Base-by-base conservation (phyloP, 139 green algal species). In the Trebouxia sp. region DNA sequence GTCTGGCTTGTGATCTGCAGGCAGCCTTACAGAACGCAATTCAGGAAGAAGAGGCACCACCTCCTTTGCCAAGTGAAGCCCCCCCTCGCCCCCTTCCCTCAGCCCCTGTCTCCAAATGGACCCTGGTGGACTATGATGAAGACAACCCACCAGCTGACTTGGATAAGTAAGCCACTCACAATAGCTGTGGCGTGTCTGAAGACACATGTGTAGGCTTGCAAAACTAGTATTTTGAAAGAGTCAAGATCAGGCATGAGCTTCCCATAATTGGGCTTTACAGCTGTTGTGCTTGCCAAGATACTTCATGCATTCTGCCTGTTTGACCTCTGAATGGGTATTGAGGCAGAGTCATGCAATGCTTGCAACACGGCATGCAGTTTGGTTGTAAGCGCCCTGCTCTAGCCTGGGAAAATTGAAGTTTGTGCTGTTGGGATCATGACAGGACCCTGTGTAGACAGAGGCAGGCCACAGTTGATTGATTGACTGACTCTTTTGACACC, bases 121-220 rank as follows among this genome's bases (percentile, higher is more conserved):
- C 88, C n/a, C 85, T 84, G 22, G 86, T 92, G 8, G 91, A 93
- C 77, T 88, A 93, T 76, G 85, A 93, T 69, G 83, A 79, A 2
- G 43, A 50, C 20, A 37, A 75, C 37, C 32, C 48, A 28, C 24
- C 39, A 56, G n/a, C 42, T 41, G 83, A 65, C 24, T 9, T 47
- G 2, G 47, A 53, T 43, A 45, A 41, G 69, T 53, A 30, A 10
- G 69, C 69, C 26, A 24, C n/a, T 58, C 50, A 58, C 37, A 78
- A n/a, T 78, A 28, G 35, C 28, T 20, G 28, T 17, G 30, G 26
- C 28, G 30, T 17, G 15, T 32, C 20, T 72, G 17, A 74, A 14
- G 28, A 11, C 51, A 41, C 10, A 37, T 9, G 22, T 42, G 15
- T 22, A 11, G 41, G 50, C 50, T 1, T 78, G 12, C 38, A 11